These are phyloP conservation scores for Thraustochytrium striatum DNA, from an alignment of 352 stramenopile species.

Conservation along the genomic window DNA sequence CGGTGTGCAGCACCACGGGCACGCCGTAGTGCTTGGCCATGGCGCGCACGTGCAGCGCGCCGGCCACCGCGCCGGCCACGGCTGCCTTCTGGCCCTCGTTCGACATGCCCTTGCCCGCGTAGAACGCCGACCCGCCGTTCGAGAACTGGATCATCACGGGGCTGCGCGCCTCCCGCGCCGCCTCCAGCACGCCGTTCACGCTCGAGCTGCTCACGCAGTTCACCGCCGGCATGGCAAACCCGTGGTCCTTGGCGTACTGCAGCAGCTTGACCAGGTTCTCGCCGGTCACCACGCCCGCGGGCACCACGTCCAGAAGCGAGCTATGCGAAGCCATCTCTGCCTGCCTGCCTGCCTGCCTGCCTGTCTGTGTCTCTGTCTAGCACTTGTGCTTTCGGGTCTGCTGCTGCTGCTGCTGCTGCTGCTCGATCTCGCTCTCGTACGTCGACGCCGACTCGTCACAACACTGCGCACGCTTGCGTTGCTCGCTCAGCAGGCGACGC, in stretches of 20 bases:
- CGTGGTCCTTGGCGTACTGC: conserved; percentile 83
- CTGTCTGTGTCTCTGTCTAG: too few relatives aligned
- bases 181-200: conserved; percentile 92
- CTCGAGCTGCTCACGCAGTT: conserved; percentile 91
- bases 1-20: conserved; percentile 94
- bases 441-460: too few relatives aligned
- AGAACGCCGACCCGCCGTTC: conserved; percentile 94
- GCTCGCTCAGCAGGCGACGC: too few relatives aligned
- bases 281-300: conserved; percentile 73
- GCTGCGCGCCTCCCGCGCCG: conserved; percentile 87
- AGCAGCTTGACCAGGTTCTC: conserved; percentile 81
- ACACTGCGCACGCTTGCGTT: too few relatives aligned
- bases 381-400: too few relatives aligned
- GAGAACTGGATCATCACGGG: conserved; percentile 97
- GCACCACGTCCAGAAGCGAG: neutral
- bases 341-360: too few relatives aligned
- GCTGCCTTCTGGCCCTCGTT: conserved; percentile 85
- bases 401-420: too few relatives aligned
- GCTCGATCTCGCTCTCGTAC: too few relatives aligned
- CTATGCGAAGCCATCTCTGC: too few relatives aligned
- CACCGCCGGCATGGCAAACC: conserved; percentile 94
- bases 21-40: conserved; percentile 94
- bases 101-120: conserved; percentile 90
- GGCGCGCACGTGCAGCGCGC: conserved; percentile 89
- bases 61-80: conserved; percentile 76